Conservation (phyloP, 2,329 filamentous ascomycete species). For the Trichoderma cornu-damae region DNA sequence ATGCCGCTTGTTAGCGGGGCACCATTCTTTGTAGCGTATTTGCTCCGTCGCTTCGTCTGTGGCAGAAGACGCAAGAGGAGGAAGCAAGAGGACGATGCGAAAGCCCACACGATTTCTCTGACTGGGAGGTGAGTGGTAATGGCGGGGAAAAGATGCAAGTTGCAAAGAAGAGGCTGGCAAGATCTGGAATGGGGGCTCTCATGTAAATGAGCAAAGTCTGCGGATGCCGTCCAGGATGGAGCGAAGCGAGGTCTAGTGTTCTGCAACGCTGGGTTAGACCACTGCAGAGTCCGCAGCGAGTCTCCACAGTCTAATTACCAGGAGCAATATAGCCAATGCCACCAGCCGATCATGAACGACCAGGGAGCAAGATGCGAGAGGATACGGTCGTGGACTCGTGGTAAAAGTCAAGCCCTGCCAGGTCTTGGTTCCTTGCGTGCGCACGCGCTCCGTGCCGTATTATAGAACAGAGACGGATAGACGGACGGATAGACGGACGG, state of each 20-base stretch:
- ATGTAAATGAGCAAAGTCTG: constrained; percentile 14
- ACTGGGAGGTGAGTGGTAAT: neutral
- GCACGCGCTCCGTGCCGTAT: neutral
- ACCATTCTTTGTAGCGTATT: constrained; percentile 1
- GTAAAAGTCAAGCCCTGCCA: neutral
- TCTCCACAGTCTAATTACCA: constrained; percentile 24
- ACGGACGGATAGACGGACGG: too few species aligned
- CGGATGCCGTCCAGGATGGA: constrained; percentile 8
- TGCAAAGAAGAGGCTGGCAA: constrained; percentile 10
- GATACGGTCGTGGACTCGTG: neutral
- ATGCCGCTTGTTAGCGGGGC: constrained; percentile 9
- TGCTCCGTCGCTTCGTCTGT: neutral
- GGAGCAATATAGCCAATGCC: constrained; percentile 23
- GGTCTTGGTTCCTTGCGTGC: neutral
- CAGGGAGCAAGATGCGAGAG: constrained; percentile 16
- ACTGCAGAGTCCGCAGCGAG: constrained; percentile 11
- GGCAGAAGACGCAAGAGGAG: neutral
- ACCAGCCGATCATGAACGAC: constrained; percentile 24
- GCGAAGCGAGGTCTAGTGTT: constrained; percentile 16
- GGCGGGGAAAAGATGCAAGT: constrained; percentile 12
- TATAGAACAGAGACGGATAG: neutral
- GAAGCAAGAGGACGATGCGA: neutral
- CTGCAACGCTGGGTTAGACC: constrained; percentile 13
- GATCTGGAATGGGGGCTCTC: constrained; percentile 13
- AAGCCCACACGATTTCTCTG: neutral